Evolutionary conservation across 768 basidiomycete species (phyloP), one percentile per base, ranked within the genome.

Genomic region (Artomyces pyxidatus): DNA sequence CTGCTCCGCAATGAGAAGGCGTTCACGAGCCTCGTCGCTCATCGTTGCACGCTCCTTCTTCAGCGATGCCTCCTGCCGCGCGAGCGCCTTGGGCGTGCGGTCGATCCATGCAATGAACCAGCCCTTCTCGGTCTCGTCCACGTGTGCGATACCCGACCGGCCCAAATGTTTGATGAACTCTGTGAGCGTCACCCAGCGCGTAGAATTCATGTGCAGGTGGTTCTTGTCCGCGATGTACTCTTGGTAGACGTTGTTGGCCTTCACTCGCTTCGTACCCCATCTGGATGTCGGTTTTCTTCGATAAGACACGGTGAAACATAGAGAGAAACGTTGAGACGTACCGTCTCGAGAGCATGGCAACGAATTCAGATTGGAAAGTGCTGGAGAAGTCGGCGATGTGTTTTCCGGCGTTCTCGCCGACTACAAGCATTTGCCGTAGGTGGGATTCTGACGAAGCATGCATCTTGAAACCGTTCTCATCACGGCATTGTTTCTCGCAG

Each of bases 401-500:
- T 58, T 75, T 80, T 14, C 90, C 90, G 2, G 96, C 93, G 64
- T 89, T 73, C 68, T 98, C 93, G 32, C 95, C 96, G 43, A 97
- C 91, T 39, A 95, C 84, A 55, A 99, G 78, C 93, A 99, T 97
- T 65, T 97, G 93, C 3, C 96, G 81, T 29, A 98, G 71, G 68
- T 99, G 96, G 1, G 84, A 75, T 65, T 95, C 92, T 26, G 88
- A 89, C 47, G 79, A 77, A 14, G 83, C 78, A 64, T 97, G 93
- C 65, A 91, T 94, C 68, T 96, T 96, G 80, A 98, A 99, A 16
- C 94, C 96, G 67, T 99, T 99, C 72, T 98, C 96, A 67, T 98
- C 89, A 63, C 94, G 75, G 66, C 95, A 98, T 68, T 98, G 95
- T 65, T 99, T 99, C 76, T 97, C 72, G 78, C 96, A 98, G 57